phyloP scores from a whole-genome alignment of 2,329 filamentous ascomycete species.

The Colletotrichum tanaceti region DNA sequence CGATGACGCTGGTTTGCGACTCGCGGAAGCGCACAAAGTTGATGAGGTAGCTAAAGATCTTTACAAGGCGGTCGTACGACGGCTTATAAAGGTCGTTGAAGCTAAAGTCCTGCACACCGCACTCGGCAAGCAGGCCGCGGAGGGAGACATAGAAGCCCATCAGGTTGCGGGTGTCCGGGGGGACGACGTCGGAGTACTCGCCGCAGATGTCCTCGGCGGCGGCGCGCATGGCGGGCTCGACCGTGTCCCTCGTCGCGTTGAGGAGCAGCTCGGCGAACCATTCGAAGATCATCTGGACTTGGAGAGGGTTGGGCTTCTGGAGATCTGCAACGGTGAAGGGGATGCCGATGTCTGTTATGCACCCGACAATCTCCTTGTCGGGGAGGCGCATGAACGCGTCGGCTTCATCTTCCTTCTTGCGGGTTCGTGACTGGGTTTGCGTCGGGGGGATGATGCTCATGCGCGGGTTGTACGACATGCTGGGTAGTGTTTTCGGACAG shows the following conservation, averaged over 20 bases:
- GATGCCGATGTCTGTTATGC: conserved; percentile 96
- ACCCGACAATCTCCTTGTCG: conserved; percentile 89
- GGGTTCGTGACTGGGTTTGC: conserved; percentile 62
- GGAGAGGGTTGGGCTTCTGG: conserved; percentile 91
- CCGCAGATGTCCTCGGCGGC: conserved; percentile 89
- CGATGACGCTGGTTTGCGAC: conserved; percentile 88
- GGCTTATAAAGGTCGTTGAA: conserved; percentile 93
- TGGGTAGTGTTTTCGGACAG: conserved; percentile 38
- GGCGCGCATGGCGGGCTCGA: conserved; percentile 94
- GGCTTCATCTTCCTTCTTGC: conserved; percentile 70
- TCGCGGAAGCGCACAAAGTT: conserved; percentile 98
- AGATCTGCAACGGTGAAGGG: conserved; percentile 87
- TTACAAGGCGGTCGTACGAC: conserved; percentile 88
- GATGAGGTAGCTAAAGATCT: conserved; percentile 97
- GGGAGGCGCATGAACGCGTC: conserved; percentile 71
- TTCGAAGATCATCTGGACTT: conserved; percentile 98
- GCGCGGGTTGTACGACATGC: conserved; percentile 69
- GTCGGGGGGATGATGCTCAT: conserved; percentile 70
- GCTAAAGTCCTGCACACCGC: conserved; percentile 92
- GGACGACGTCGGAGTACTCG: conserved; percentile 85
- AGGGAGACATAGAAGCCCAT: conserved; percentile 95
- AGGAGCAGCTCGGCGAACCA: conserved; percentile 96
- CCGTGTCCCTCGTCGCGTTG: conserved; percentile 91
- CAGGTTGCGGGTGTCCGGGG: conserved; percentile 88
- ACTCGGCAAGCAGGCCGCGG: conserved; percentile 83